Evolutionary conservation across 1,139 yeast genomes (phyloP).

Genomic region (Hyphopichia buzzinii): DNA sequence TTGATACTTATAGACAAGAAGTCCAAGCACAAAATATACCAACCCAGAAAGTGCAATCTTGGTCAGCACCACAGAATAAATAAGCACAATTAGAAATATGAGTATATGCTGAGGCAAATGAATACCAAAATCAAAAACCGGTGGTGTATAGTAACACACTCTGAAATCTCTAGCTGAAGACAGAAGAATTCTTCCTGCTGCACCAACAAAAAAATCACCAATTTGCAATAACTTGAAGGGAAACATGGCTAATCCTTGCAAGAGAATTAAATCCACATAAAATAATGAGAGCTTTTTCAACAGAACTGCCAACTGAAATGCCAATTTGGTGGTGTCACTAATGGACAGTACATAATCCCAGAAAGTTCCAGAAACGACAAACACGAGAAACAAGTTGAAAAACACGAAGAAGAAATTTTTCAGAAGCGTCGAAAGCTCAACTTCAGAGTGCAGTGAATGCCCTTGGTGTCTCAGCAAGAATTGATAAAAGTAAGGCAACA

Average conservation of each 20-base stretch:
- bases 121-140: constrained; percentile 76
- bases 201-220: constrained; percentile 39
- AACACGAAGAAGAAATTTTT: constrained; percentile 78
- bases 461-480: constrained; percentile 70
- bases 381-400: constrained; percentile 73
- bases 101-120: constrained; percentile 79
- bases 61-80: constrained; percentile 76
- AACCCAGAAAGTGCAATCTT: constrained; percentile 73
- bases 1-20: constrained; percentile 78
- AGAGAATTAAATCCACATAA: constrained; percentile 75
- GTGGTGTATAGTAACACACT: constrained; percentile 68
- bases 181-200: constrained; percentile 27
- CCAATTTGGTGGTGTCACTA: constrained; percentile 68
- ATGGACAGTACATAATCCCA: constrained; percentile 74
- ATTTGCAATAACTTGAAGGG: constrained; percentile 60
- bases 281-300: constrained; percentile 68
- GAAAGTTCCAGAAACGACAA: constrained; percentile 79
- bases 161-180: constrained; percentile 66
- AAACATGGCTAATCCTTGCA: constrained; percentile 84
- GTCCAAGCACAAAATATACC: constrained; percentile 71
- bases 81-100: constrained; percentile 69
- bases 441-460: constrained; percentile 70
- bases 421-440: constrained; percentile 69
- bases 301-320: constrained; percentile 73
- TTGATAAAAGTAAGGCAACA: constrained; percentile 67